These are phyloP conservation scores for Candida krabiensis DNA, from an alignment of 805 yeast species.

Conservation along the genomic window DNA sequence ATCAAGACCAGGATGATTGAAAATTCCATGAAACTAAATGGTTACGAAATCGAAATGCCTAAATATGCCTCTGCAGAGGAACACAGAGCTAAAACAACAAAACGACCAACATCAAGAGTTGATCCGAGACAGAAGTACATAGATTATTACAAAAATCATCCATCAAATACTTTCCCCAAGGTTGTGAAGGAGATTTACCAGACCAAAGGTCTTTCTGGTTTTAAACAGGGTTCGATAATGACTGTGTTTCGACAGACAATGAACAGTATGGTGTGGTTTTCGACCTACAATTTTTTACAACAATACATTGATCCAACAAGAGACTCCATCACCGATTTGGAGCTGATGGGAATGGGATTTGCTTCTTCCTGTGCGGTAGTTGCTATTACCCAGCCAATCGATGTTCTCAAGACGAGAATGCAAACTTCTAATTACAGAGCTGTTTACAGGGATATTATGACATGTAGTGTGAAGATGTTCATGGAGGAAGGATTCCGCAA, in stretches of 20 bases:
- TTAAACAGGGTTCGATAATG: slow-evolving; percentile 79
- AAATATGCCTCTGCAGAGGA: slow-evolving; percentile 19
- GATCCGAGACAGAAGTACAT: slow-evolving; percentile 18
- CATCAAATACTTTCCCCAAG: slow-evolving; percentile 52
- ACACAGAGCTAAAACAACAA: slow-evolving; percentile 19
- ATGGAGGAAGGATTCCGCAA: slow-evolving; percentile 46
- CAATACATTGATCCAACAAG: slow-evolving; percentile 63
- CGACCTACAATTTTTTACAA: slow-evolving; percentile 75
- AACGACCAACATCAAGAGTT: slow-evolving; percentile 10
- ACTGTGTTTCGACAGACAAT: slow-evolving; percentile 78
- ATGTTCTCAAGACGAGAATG: slow-evolving; percentile 82
- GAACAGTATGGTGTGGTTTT: slow-evolving; percentile 79
- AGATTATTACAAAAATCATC: slow-evolving; percentile 46
- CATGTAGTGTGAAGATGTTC: slow-evolving; percentile 50
- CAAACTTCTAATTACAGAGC: slow-evolving; percentile 70
- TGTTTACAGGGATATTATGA: slow-evolving; percentile 60
- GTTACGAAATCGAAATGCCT: slow-evolving; percentile 27
- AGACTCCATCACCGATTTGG: slow-evolving; percentile 41
- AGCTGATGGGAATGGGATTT: slow-evolving; percentile 46
- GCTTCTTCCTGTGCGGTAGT: slow-evolving; percentile 74
- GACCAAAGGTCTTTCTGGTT: slow-evolving; percentile 74
- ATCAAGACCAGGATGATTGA: slow-evolving; percentile 80
- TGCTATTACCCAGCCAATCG: slow-evolving; percentile 82
- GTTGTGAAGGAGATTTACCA: slow-evolving; percentile 65
- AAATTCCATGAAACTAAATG: slow-evolving; percentile 44